Evolutionary conservation across 176 grass and related monocot genomes (phyloP).

Genomic region (Pontederia paniculata): DNA sequence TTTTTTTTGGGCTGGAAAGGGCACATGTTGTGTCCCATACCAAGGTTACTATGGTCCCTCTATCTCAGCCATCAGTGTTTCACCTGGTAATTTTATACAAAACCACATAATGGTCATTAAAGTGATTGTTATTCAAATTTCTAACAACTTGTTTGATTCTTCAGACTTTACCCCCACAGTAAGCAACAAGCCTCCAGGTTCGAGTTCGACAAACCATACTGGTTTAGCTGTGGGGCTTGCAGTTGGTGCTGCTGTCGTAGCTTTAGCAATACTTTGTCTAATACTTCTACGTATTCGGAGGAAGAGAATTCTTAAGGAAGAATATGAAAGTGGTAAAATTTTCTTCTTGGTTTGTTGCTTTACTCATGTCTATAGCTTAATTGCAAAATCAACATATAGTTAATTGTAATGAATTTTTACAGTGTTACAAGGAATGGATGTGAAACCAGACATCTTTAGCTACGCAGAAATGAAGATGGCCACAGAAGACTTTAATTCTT

Average conservation of each 20-base stretch:
- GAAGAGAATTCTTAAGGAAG: conserved; percentile 9
- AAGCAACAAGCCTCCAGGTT: conserved; percentile 14
- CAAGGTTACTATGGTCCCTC: conserved; percentile 57
- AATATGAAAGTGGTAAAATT: conserved; percentile 1
- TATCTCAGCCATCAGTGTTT: conserved; percentile 67
- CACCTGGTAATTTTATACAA: conserved; percentile 26
- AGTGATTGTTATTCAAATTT: neutral
- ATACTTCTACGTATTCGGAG: conserved; percentile 13
- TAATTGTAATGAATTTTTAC: conserved; percentile 8
- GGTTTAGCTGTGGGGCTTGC: conserved; percentile 36
- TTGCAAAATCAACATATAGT: neutral
- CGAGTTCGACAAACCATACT: conserved; percentile 16
- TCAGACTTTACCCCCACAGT: conserved; percentile 69
- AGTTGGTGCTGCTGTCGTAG: conserved; percentile 34
- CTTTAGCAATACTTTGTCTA: conserved; percentile 22
- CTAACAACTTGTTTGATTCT: neutral
- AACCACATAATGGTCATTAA: neutral
- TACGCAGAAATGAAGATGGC: conserved; percentile 54
- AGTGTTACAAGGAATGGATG: conserved; percentile 39
- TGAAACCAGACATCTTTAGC: conserved; percentile 48
- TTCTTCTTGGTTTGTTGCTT: too few relatives aligned
- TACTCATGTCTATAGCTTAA: too few relatives aligned
- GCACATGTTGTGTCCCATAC: conserved; percentile 60
- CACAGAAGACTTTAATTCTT: conserved; percentile 49
- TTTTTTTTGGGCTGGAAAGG: conserved; percentile 93